Conservation (phyloP, 73 alveolate species). For the Tetrahymena elliotti region DNA sequence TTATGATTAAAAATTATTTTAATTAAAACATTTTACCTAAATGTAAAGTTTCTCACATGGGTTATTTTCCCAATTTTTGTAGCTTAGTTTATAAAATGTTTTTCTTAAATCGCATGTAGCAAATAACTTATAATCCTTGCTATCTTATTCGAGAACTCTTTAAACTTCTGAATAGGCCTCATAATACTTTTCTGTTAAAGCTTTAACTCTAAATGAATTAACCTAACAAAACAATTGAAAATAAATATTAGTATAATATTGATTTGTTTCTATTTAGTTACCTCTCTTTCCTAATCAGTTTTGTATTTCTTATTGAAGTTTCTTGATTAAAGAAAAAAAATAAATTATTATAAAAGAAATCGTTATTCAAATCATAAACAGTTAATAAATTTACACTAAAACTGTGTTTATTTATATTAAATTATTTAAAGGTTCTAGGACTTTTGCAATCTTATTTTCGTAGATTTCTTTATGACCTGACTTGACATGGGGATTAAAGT, state of each 20-base stretch:
- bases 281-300: neutral
- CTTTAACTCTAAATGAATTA: neutral
- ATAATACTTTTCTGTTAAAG: neutral
- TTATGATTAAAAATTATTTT: neutral
- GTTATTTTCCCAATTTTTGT: neutral
- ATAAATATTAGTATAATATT: neutral
- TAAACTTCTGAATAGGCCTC: neutral
- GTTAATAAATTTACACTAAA: neutral
- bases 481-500: neutral
- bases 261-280: neutral
- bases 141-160: neutral
- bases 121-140: neutral
- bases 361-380: neutral
- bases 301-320: neutral
- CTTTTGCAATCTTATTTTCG: neutral
- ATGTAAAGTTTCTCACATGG: neutral
- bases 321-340: neutral
- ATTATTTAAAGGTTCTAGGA: neutral
- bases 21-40: neutral
- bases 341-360: neutral
- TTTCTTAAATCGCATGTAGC: neutral
- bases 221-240: neutral
- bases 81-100: neutral
- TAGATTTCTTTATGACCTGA: neutral
- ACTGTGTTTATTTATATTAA: neutral